phyloP scores from a whole-genome alignment of 2,329 filamentous ascomycete species.

The Arthrobotrys sinensis region DNA sequence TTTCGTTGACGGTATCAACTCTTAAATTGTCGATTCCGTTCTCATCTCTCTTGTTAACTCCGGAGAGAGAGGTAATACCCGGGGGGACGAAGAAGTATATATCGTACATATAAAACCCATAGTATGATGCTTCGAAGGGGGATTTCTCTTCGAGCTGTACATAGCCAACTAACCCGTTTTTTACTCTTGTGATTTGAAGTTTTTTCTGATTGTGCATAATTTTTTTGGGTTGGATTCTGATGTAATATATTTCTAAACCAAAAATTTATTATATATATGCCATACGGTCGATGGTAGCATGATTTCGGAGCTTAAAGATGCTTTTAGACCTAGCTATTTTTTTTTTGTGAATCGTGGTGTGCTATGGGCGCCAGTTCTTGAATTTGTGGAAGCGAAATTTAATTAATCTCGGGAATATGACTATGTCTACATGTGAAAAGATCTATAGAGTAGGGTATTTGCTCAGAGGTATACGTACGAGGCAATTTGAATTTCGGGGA shows the following conservation, averaged over 20 bases:
- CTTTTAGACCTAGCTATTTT: no score
- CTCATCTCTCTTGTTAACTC: background rate
- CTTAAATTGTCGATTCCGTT: conserved; percentile 29
- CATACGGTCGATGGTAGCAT: background rate
- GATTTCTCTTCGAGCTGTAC: conserved; percentile 43
- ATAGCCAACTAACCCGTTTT: conserved; percentile 21
- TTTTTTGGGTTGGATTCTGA: conserved; percentile 16
- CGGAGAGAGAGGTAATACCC: background rate
- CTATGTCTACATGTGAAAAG: no score
- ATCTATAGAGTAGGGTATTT: no score
- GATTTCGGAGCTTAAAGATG: no score
- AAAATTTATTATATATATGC: conserved; percentile 7
- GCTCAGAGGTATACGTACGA: no score
- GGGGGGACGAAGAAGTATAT: background rate
- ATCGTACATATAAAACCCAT: conserved; percentile 44
- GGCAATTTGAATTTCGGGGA: no score
- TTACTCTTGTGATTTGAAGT: background rate
- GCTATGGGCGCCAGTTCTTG: no score
- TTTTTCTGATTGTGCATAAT: background rate
- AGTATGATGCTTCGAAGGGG: conserved; percentile 34
- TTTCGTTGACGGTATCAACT: conserved; percentile 68
- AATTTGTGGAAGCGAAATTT: no score
- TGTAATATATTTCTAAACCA: conserved; percentile 39
- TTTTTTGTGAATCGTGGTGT: no score
- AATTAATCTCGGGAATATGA: no score